Base-by-base conservation (phyloP, 805 yeast species). In the Myxozyma sirexii region DNA sequence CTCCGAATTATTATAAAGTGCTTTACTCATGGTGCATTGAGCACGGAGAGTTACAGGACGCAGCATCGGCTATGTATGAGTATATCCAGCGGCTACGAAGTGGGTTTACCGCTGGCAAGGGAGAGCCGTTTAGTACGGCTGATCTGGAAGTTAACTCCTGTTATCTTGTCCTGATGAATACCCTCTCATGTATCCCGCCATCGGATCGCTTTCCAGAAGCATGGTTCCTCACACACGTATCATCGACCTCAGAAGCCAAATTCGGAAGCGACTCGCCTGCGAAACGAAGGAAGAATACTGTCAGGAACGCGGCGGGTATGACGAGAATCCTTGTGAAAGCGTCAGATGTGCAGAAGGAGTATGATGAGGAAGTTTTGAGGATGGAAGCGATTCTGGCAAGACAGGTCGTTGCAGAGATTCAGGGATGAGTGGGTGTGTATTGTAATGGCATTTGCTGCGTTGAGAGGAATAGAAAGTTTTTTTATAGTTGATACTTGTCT, bases 11-110 rank as follows among this genome's bases (percentile, higher is more conserved):
- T 65, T 82, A 79, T 72, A 76, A 82, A 62, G 75, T 83, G 17
- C 72, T 81, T 47, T 82, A 82, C 64, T 70, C 84, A 0, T 79
- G 84, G 77, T 75, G 85, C 59, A 68, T 80, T 38, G 76, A 75
- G 51, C 77, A 78, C 37, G 83, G 81, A 3, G 81, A 84, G 68
- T 77, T 70, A 56, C 74, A 87, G 56, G 83, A 83, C 38, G 79
- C 79, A 0, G 69, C 73, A 17, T 72, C 74, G 44, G 72, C 77
- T 1, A 64, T 77, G 54, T 77, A 76, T 61, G 66, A 69, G 46
- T 75, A 74, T 60, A 68, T 76, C 37, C 75, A 73, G 21, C 63
- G 61, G 13, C 49, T 67, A n/a, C 54, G 68, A 17, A 45, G 55
- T 17, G 60, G 62, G n/a, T 29, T 55, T n/a, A 55, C 56, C 2